phyloP scores from a whole-genome alignment of 164 flowering plant species.

The Magnolia officinalis region DNA sequence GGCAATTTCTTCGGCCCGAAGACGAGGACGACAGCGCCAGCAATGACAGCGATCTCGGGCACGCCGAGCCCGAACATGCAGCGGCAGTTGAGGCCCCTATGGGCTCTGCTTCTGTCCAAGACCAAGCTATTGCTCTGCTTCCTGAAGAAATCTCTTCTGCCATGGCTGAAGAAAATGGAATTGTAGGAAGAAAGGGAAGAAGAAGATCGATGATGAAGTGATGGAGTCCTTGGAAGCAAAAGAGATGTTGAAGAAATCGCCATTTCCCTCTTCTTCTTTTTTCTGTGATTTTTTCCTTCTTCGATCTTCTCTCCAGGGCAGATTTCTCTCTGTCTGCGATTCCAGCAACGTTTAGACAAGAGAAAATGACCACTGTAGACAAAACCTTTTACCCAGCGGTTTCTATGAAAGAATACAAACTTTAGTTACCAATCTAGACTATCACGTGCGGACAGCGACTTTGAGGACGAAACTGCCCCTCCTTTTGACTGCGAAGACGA shows the following conservation, averaged over 20 bases:
- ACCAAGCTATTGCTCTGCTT: conserved; percentile 14
- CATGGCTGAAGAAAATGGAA: conserved; percentile 29
- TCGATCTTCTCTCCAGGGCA: neutral
- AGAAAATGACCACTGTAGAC: too few species aligned
- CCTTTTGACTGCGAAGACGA: too few species aligned
- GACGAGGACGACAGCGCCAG: conserved; percentile 77
- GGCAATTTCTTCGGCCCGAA: conserved; percentile 92
- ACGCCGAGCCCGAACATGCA: conserved; percentile 89
- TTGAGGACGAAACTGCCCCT: too few species aligned
- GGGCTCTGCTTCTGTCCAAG: conserved; percentile 20
- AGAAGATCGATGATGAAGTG: neutral
- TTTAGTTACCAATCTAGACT: too few species aligned
- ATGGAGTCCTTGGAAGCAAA: conserved; percentile 7
- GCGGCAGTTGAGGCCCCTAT: conserved; percentile 45
- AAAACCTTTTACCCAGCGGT: too few species aligned
- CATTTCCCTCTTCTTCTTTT: conserved; percentile 1
- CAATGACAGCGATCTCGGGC: conserved; percentile 88
- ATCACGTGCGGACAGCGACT: too few species aligned
- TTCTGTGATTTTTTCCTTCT: neutral
- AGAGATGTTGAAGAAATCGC: conserved; percentile 17
- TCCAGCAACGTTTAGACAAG: neutral
- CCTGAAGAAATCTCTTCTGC: conserved; percentile 8
- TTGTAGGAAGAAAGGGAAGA: conserved; percentile 36
- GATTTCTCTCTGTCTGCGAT: neutral
- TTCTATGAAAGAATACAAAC: too few species aligned